A percentile compares a stretch with the other conserved stretches of the same genome.
These are phyloP conservation scores for Sicyos edulis DNA, from an alignment of 306 rosid species.

Conservation along the genomic window DNA sequence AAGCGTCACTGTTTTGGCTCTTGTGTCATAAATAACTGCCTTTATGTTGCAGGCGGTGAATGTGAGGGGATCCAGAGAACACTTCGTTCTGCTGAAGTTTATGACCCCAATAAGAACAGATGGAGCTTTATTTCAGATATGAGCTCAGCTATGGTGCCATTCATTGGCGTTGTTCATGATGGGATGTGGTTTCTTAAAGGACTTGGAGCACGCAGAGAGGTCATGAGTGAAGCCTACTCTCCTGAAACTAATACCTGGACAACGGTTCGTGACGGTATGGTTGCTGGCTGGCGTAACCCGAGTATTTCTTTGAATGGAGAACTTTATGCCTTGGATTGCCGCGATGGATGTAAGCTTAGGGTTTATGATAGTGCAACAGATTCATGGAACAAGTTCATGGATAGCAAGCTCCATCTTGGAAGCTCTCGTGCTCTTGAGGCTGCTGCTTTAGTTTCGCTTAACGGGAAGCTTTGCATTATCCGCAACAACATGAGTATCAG, in stretches of 20 bases:
- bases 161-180: slow-evolving; percentile 88
- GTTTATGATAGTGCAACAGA: slow-evolving; percentile 71
- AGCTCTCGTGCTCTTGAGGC: slow-evolving; percentile 85
- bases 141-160: slow-evolving; percentile 96
- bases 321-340: slow-evolving; percentile 85
- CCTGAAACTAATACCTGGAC: slow-evolving; percentile 89
- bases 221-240: slow-evolving; percentile 83
- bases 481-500: slow-evolving; percentile 99
- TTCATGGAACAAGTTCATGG: slow-evolving; percentile 92
- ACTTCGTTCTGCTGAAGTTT: slow-evolving; percentile 91
- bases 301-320: slow-evolving; percentile 82
- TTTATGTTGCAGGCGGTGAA: slow-evolving; percentile 98
- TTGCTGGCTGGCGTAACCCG: slow-evolving; percentile 90
- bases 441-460: slow-evolving; percentile 91
- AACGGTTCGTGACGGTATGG: slow-evolving; percentile 76
- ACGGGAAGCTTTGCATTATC: slow-evolving; percentile 89
- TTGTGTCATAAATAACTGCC: slow-evolving; percentile 92
- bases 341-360: slow-evolving; percentile 89
- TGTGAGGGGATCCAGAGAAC: slow-evolving; percentile 97
- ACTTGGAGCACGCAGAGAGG: slow-evolving; percentile 84
- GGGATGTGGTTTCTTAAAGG: slow-evolving; percentile 94
- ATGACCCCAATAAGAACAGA: slow-evolving; percentile 77
- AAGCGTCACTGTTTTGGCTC: slow-evolving; percentile 90
- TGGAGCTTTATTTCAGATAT: slow-evolving; percentile 94
- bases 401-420: slow-evolving; percentile 92